phyloP scores from a whole-genome alignment of 441 rosid genomes.

The Aquilaria agallochum region DNA sequence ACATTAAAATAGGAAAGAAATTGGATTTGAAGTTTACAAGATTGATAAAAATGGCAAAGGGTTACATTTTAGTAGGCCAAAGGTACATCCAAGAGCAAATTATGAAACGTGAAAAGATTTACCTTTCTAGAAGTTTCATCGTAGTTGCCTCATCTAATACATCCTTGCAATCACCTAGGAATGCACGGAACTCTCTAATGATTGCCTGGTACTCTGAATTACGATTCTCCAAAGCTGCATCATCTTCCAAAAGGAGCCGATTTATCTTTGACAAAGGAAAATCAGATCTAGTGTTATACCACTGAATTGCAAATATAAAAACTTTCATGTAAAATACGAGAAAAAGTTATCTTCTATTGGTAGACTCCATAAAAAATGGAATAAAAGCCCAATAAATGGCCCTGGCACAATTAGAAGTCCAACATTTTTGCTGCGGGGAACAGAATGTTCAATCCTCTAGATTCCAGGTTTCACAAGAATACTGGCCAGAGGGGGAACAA shows the following conservation, averaged over 20 bases:
- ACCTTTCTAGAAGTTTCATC: slow-evolving; percentile 97
- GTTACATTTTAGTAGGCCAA: slow-evolving; percentile 4
- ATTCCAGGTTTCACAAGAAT: too few relatives aligned
- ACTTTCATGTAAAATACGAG: slow-evolving; percentile 5
- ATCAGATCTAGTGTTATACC: slow-evolving; percentile 10
- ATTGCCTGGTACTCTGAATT: slow-evolving; percentile 79
- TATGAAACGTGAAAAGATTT: slow-evolving; percentile 17
- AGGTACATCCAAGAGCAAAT: neutral
- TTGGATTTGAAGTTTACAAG: neutral
- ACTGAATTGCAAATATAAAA: slow-evolving; percentile 4
- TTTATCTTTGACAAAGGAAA: slow-evolving; percentile 52
- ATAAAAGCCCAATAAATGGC: too few relatives aligned
- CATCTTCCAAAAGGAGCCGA: slow-evolving; percentile 94
- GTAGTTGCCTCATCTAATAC: slow-evolving; percentile 99
- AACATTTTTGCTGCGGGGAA: too few relatives aligned
- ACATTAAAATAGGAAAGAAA: neutral
- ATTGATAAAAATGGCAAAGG: too few relatives aligned
- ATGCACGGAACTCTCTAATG: slow-evolving; percentile 93
- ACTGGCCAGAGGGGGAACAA: too few relatives aligned
- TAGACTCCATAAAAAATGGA: slow-evolving; percentile 1
- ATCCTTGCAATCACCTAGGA: slow-evolving; percentile 93
- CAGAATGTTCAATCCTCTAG: too few relatives aligned
- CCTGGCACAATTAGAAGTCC: too few relatives aligned
- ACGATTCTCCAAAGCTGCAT: slow-evolving; percentile 74
- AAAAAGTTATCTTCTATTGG: slow-evolving; percentile 18